These are phyloP conservation scores for Mycena pura DNA, from an alignment of 768 basidiomycete species.

Conservation along the genomic window DNA sequence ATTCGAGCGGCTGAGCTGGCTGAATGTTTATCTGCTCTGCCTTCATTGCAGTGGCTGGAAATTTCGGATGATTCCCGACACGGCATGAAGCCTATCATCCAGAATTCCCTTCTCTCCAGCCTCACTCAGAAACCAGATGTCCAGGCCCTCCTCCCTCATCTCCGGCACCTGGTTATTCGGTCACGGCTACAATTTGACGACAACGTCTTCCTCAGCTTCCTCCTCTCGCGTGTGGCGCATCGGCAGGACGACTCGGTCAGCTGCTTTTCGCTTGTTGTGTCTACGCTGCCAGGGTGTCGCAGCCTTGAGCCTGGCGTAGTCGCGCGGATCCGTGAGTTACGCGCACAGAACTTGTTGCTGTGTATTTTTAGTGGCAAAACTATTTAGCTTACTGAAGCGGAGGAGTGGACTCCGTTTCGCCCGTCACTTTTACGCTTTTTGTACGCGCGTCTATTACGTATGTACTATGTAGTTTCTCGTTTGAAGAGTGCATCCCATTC, in stretches of 20 bases:
- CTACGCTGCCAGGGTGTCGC: conserved; percentile 9
- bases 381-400: too few relatives aligned
- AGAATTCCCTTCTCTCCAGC: conserved; percentile 4
- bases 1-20: conserved; percentile 11
- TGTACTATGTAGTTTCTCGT: conserved; percentile 3
- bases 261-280: conserved; percentile 8
- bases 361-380: too few relatives aligned
- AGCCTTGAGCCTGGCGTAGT: conserved; percentile 8
- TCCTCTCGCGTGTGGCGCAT: too few relatives aligned
- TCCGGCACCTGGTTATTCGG: conserved; percentile 11
- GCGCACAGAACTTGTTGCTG: conserved; percentile 3
- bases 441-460: neutral
- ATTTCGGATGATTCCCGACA: conserved; percentile 10
- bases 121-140: conserved; percentile 4
- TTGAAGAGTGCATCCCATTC: too few relatives aligned
- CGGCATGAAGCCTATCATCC: conserved; percentile 12
- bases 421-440: neutral
- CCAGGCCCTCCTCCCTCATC: conserved; percentile 9
- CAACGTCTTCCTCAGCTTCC: too few relatives aligned
- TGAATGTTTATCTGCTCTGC: conserved; percentile 16
- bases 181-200: conserved; percentile 12
- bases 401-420: neutral
- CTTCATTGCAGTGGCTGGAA: conserved; percentile 13
- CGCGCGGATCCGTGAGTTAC: conserved; percentile 12
- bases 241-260: neutral